phyloP scores from a whole-genome alignment of 495 filamentous ascomycete genomes.

The Aspergillus coremiiformis region DNA sequence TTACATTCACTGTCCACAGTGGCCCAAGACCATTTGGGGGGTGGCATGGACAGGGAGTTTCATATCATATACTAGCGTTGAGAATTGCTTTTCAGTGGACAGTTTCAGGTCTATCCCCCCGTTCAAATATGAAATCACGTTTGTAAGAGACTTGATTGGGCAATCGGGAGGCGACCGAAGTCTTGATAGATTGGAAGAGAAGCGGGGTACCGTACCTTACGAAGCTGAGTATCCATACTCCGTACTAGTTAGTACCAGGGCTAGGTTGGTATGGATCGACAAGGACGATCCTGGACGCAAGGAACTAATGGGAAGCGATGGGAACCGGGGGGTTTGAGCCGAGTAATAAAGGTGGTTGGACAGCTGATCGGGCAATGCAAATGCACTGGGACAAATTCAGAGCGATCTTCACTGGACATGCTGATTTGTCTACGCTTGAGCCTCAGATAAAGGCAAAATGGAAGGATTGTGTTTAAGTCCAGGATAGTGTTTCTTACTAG shows the following conservation, averaged over 20 bases:
- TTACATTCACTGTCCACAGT: background rate
- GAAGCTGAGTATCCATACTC: too few species aligned
- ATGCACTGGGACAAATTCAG: background rate
- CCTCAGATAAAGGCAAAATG: background rate
- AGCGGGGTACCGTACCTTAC: too few species aligned
- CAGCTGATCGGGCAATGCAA: background rate
- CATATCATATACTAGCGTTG: background rate
- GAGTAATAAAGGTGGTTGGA: background rate
- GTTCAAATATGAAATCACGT: background rate
- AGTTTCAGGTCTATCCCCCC: background rate
- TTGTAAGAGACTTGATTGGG: background rate
- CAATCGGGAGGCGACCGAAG: background rate
- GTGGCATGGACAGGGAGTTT: background rate
- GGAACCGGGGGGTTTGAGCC: background rate
- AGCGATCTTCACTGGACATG: background rate
- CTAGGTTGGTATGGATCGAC: background rate
- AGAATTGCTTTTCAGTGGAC: background rate
- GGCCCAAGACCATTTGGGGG: background rate
- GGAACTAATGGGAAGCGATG: background rate
- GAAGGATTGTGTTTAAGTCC: background rate
- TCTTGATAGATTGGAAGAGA: background rate
- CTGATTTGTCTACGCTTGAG: background rate
- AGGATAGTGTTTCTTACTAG: background rate
- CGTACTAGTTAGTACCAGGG: too few species aligned
- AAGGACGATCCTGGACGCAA: background rate